Base-by-base conservation (phyloP, 2,329 filamentous ascomycete species). In the Aspergillus pseudoglaucus region DNA sequence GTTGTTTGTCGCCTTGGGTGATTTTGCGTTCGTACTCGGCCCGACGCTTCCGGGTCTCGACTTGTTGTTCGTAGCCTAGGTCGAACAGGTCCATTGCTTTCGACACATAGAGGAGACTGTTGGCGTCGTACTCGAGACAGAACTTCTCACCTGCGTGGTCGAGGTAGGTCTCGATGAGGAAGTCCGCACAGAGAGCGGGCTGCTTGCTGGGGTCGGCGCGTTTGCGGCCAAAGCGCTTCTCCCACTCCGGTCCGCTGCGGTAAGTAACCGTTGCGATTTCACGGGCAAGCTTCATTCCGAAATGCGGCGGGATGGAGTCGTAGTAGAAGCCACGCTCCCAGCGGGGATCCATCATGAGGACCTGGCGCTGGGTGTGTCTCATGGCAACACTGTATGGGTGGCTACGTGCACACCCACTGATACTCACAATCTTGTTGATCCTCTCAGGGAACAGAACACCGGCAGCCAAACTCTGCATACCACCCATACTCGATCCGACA, bases 51-150 rank as follows among this genome's bases (percentile, higher is more conserved):
- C 74, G 74, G 2, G 87, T 82, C 17, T 78, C 81, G 3, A 73
- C 68, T 63, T 90, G 88, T 62, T 85, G 83, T 37, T 81, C 78
- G 42, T 75, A 74, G 20, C 93, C 90, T 0, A 98, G 79, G 61
- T 98, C 93, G 66, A 98, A 98, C 10, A 98, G 76, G 64, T 98
- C 93, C 93, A 98, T 98, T 4, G 93, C 93, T 71, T 98, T 98
- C 67, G 89, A 95, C 48, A 98, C 88, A 67, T 98, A 98, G 2
- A 98, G 76, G 35, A 97, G 73, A 62, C 90, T 95, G 70, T 98
- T 98, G 22, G 93, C 83, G 61, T 98, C 93, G 65, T 97, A 97
- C 54, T 93, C 90, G 22, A 98, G 77, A 64, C 90, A 96, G 75
- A 95, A 98, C 69, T 98, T 98, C 74, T 98, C 93, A 17, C 93